These are phyloP conservation scores for Zygosaccharomyces siamensis DNA, from an alignment of 805 yeast genomes.

Conservation along the genomic window DNA sequence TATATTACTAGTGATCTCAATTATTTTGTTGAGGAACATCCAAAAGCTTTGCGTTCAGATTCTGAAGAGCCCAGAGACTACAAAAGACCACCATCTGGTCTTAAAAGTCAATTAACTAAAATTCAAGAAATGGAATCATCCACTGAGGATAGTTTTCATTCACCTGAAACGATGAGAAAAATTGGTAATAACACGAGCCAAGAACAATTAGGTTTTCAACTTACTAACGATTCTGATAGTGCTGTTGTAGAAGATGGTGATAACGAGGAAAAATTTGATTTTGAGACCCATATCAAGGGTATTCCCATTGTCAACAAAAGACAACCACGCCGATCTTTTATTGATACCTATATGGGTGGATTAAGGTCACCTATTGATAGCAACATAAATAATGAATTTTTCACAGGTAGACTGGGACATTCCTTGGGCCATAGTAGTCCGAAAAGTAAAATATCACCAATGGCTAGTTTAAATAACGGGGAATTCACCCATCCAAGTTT, in stretches of 20 bases:
- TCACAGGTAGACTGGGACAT: constrained; percentile 7
- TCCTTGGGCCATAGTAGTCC: constrained; percentile 21
- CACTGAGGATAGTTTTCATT: background rate
- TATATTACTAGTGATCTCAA: constrained; percentile 25
- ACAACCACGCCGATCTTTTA: constrained; percentile 27
- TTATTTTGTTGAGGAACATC: constrained; percentile 27
- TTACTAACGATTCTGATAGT: constrained; percentile 4
- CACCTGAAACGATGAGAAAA: background rate
- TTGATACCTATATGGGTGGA: constrained; percentile 32
- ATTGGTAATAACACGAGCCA: background rate
- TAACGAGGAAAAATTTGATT: constrained; percentile 11
- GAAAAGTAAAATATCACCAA: constrained; percentile 15
- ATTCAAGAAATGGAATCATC: background rate
- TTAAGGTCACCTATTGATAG: constrained; percentile 20
- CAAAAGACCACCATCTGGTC: constrained; percentile 5
- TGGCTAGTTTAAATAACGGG: constrained; percentile 9
- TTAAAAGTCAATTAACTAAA: constrained; percentile 9
- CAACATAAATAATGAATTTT: constrained; percentile 13
- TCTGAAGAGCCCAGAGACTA: constrained; percentile 8
- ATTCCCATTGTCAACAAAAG: constrained; percentile 25
- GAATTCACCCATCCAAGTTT: background rate
- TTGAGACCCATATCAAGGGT: constrained; percentile 15
- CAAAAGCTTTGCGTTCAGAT: constrained; percentile 17
- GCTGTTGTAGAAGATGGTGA: constrained; percentile 9
- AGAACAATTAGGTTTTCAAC: background rate